Base-by-base conservation (phyloP, 257 asterid genomes). In the Henckelia pumila region DNA sequence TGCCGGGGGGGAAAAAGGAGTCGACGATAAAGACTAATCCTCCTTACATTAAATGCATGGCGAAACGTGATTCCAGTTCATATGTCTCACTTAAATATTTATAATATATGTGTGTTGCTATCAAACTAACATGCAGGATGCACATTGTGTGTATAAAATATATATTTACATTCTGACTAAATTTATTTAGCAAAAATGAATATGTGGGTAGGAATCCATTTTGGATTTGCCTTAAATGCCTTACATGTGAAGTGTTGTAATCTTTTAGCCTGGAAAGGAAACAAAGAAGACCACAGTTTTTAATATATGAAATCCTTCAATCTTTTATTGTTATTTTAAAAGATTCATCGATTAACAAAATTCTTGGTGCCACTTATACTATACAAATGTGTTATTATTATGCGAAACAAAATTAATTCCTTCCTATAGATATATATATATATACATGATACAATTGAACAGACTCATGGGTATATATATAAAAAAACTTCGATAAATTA, bases 201-300 rank as follows among this genome's bases (percentile, higher is more conserved):
- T 73, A 61, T 75, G 95, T 72, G 87, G 78, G 67, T 53, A 44
- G 72, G 24, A 76, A 68, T 64, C 16, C 32, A 58, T 72, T 37
- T 82, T 71, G 83, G 65, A 59, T 78, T 78, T 70, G 85, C 66
- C 81, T 76, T 84, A 73, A 86, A 83, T 81, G 94, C 84, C 26
- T 16, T 56, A 70, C 94, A 84, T 73, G 88, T 83, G 86, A 73
- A 47, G 53, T 67, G 65, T 68, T 70, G 8, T 22, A 55, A 64
- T 67, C 81, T 21, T 65, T 69, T 62, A 60, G 49, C 44, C 66
- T 28, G 73, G 59, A 67, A 78, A 78, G 73, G 40, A 61, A 60
- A 61, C 49, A 47, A 57, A 56, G 40, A 28, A 61, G 49, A 61
- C 16, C 40, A 56, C 23, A 33, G 60, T 53, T 29, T 37, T 24